Evolutionary conservation across 2,329 filamentous ascomycete species (phyloP), one percentile per base, ranked within the genome.

Genomic region (Penicillium sp.): DNA sequence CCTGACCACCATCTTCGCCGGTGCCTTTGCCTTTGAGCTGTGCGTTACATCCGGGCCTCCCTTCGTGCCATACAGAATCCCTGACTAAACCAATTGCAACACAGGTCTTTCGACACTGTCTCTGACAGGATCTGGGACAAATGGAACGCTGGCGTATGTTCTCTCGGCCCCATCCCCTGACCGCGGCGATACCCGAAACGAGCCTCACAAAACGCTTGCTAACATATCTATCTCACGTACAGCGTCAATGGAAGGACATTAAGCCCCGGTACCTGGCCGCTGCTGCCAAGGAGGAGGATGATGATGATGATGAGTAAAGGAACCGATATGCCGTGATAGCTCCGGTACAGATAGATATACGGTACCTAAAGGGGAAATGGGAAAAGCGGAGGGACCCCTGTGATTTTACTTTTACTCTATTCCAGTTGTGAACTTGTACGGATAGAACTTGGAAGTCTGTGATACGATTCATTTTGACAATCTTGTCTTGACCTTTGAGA

Each of bases 171-270:
- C 27, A 42, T 49, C 27, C 39, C 23, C 13, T 32, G 20, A 28
- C 44, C 32, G 20, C 44, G 27, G 29, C 44, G 44, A 50, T 44
- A 40, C 25, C 46, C 54, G 47, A 28, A 18, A 10, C 29, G 10
- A 15, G 18, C 33, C 33, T 37, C 15, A 13, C 28, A 24, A 41
- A 46, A 29, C 29, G 32, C 31, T 58, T 42, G 46, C 57, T 61
- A 50, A 61, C 55, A 20, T 31, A 25, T 47, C 7, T 47, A 20
- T 44, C 44, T 40, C 33, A 20, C 13, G 9, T 51, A 63, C 68
- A 97, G 92, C 89, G 92, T 68, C 92, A 96, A 95, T 97, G 93
- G 93, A 96, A 96, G 82, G 93, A 98, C 73, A 96, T 98, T 79
- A 92, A 95, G 78, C 78, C 85, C 73, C 86, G 81, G 75, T 98